Conservation (phyloP, 2,329 filamentous ascomycete genomes). For the Dothideomycetes sp. region DNA sequence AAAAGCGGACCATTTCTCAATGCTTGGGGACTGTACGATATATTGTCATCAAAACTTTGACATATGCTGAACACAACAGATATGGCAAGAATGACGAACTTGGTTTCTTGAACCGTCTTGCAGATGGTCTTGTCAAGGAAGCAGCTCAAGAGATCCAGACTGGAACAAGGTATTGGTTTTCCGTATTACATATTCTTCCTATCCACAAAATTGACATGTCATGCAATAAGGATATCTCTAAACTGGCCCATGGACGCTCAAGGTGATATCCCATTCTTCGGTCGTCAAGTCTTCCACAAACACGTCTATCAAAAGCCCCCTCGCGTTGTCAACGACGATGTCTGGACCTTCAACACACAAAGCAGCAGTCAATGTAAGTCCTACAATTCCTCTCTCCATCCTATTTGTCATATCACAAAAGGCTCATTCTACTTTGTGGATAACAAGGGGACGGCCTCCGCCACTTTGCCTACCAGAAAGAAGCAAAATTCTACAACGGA, state of each 20-base stretch:
- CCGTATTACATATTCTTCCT: background rate
- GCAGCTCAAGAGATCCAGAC: constrained; percentile 42
- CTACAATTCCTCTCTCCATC: background rate
- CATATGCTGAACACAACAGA: constrained; percentile 33
- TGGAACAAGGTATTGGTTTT: constrained; percentile 37
- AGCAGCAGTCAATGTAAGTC: constrained; percentile 43
- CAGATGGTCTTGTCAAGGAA: constrained; percentile 43
- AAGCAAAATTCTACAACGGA: constrained; percentile 28
- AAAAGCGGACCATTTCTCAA: constrained; percentile 38
- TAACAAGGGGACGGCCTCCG: constrained; percentile 43
- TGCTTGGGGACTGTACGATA: constrained; percentile 29
- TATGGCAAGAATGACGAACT: constrained; percentile 51
- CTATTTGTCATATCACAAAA: too few relatives aligned
- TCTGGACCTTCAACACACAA: constrained; percentile 51
- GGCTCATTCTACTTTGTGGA: background rate
- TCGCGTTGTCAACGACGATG: constrained; percentile 50
- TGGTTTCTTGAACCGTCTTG: constrained; percentile 53
- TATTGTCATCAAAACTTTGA: background rate
- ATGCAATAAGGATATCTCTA: constrained; percentile 43
- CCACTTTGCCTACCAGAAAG: constrained; percentile 43
- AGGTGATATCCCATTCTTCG: constrained; percentile 45
- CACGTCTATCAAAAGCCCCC: constrained; percentile 44
- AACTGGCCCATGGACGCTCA: constrained; percentile 53
- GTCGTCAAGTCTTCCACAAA: constrained; percentile 47
- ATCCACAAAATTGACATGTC: background rate